A percentile compares a stretch with the other conserved stretches of the same genome.
phyloP scores from a whole-genome alignment of 805 yeast genomes.

The Myxozyma geophila region DNA sequence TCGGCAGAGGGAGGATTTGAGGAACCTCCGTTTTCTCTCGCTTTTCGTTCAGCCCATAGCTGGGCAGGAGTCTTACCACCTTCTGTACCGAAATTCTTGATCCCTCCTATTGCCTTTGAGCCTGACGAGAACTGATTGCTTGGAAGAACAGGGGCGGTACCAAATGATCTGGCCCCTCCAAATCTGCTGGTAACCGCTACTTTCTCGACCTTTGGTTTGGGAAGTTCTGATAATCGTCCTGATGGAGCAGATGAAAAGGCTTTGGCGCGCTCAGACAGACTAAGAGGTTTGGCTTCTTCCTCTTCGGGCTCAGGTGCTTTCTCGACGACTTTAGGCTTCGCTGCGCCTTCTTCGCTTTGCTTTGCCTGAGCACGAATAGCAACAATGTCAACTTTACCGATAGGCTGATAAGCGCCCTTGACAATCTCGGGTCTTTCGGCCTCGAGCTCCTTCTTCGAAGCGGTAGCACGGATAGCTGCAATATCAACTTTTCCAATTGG shows the following conservation, averaged over 20 bases:
- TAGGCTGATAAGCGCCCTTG: conserved; percentile 61
- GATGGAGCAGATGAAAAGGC: conserved; percentile 45
- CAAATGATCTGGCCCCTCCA: conserved; percentile 42
- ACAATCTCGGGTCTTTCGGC: conserved; percentile 40
- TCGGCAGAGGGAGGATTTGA: conserved; percentile 35
- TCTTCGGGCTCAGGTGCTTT: conserved; percentile 27
- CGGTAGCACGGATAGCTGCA: conserved; percentile 49
- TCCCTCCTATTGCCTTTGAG: conserved; percentile 47
- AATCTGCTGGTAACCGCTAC: conserved; percentile 50
- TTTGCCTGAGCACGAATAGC: conserved; percentile 49
- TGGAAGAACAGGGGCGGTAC: conserved; percentile 46
- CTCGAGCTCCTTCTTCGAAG: conserved; percentile 29
- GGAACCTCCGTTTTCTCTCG: conserved; percentile 41
- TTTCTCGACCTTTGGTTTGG: conserved; percentile 60
- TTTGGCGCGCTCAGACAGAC: conserved; percentile 43
- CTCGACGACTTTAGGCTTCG: conserved; percentile 29
- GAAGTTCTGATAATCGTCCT: conserved; percentile 63
- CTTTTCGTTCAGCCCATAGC: conserved; percentile 91
- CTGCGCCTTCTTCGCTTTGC: conserved; percentile 25
- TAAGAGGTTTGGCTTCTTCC: conserved; percentile 39
- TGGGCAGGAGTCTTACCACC: conserved; percentile 93
- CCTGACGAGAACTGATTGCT: conserved; percentile 51
- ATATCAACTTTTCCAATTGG: conserved; percentile 67
- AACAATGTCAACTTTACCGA: conserved; percentile 62
- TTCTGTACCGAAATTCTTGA: conserved; percentile 63